These are phyloP conservation scores for Lodderomyces margitis DNA, from an alignment of 1,139 yeast species.

Conservation along the genomic window DNA sequence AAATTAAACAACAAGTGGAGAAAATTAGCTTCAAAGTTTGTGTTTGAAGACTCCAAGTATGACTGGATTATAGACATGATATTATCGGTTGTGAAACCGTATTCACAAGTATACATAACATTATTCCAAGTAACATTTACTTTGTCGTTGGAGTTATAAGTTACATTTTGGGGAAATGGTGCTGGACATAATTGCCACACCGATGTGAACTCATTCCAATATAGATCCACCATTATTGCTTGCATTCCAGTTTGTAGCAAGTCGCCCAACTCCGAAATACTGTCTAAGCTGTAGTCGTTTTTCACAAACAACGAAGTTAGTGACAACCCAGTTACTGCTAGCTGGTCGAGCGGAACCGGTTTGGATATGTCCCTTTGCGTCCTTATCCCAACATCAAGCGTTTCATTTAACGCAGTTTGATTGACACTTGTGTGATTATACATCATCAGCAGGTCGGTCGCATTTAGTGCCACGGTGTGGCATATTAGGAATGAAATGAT, in stretches of 20 bases:
- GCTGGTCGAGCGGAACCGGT: constrained; percentile 56
- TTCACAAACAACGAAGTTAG: constrained; percentile 48
- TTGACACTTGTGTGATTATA: background rate
- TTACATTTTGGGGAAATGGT: constrained; percentile 32
- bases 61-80: constrained; percentile 34
- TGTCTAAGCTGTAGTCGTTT: constrained; percentile 47
- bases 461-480: background rate
- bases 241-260: constrained; percentile 53
- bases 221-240: constrained; percentile 58
- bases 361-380: constrained; percentile 69
- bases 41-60: constrained; percentile 50
- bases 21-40: constrained; percentile 53
- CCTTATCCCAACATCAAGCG: constrained; percentile 39
- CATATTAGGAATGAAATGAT: background rate
- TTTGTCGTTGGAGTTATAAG: constrained; percentile 16
- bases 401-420: constrained; percentile 10
- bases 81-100: constrained; percentile 39
- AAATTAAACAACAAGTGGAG: constrained; percentile 54
- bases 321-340: constrained; percentile 57
- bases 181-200: constrained; percentile 76
- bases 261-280: constrained; percentile 36
- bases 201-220: constrained; percentile 53
- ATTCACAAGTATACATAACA: constrained; percentile 36
- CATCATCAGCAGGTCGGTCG: background rate
- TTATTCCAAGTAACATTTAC: constrained; percentile 29